phyloP scores from a whole-genome alignment of 1,284 basidiomycete species.

The Apiotrichum gracile region DNA sequence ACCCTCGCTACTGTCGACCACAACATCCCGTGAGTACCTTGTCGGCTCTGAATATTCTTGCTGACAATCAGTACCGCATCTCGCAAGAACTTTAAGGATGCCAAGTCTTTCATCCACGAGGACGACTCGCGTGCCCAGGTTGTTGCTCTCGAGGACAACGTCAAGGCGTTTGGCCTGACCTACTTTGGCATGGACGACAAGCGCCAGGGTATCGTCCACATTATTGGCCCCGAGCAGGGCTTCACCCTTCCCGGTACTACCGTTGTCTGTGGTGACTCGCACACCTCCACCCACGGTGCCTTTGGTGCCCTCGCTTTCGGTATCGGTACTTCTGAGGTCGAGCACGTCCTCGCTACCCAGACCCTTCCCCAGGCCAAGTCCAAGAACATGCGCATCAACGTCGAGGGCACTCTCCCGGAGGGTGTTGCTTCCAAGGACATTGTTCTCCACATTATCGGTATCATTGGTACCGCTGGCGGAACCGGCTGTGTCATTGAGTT shows the following conservation, averaged over 20 bases:
- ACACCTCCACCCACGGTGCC: conserved; percentile 67
- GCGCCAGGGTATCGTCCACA: conserved; percentile 89
- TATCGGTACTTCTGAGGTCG: conserved; percentile 94
- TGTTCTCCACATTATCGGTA: conserved; percentile 86
- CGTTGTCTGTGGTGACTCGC: conserved; percentile 89
- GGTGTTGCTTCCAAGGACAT: conserved; percentile 94
- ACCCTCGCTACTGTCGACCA: conserved; percentile 93
- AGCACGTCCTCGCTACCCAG: conserved; percentile 94
- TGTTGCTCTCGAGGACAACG: conserved; percentile 84
- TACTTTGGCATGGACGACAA: conserved; percentile 92
- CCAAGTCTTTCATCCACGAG: conserved; percentile 74
- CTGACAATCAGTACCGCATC: conserved; percentile 60
- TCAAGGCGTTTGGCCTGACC: conserved; percentile 88
- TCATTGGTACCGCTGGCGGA: conserved; percentile 90
- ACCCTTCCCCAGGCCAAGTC: conserved; percentile 85
- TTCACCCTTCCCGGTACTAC: conserved; percentile 94
- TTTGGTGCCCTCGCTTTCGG: conserved; percentile 95
- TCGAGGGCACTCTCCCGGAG: conserved; percentile 76
- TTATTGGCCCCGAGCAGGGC: conserved; percentile 94
- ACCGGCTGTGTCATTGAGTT: conserved; percentile 92
- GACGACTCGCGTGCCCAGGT: conserved; percentile 90
- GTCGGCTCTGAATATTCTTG: neutral
- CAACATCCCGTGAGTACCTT: conserved; percentile 76
- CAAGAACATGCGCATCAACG: conserved; percentile 92
- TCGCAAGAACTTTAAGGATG: conserved; percentile 75